phyloP scores from a whole-genome alignment of 2,329 filamentous ascomycete species.

The Aureobasidium sp. region DNA sequence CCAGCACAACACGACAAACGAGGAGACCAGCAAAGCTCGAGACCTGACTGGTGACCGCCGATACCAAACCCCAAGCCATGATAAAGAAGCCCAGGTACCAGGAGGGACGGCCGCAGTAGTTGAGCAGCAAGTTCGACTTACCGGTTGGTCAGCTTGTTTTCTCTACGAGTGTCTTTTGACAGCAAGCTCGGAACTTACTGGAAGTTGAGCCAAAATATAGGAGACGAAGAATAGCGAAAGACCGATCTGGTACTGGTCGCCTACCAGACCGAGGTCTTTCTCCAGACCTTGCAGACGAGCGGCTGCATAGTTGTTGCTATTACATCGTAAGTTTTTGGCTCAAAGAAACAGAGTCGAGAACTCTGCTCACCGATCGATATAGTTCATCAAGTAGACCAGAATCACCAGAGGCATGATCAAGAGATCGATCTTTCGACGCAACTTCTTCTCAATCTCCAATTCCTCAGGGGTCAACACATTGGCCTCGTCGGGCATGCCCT shows the following conservation, averaged over 20 bases:
- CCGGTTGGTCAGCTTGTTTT: background rate
- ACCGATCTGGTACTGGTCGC: slow-evolving; percentile 57
- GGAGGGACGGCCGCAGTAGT: slow-evolving; percentile 36
- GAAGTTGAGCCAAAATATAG: slow-evolving; percentile 32
- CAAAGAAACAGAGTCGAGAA: background rate
- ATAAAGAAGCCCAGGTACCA: slow-evolving; percentile 34
- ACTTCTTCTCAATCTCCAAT: slow-evolving; percentile 40
- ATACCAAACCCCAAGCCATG: slow-evolving; percentile 39
- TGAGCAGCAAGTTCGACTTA: slow-evolving; percentile 35
- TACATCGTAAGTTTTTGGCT: background rate
- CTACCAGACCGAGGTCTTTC: slow-evolving; percentile 47
- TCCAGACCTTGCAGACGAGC: slow-evolving; percentile 59
- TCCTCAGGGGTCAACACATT: slow-evolving; percentile 24
- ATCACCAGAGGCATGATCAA: slow-evolving; percentile 63
- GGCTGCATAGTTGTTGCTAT: slow-evolving; percentile 53
- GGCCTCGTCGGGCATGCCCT: background rate
- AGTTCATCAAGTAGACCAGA: slow-evolving; percentile 68
- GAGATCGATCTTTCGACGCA: slow-evolving; percentile 63
- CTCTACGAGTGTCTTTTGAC: background rate
- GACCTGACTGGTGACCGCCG: slow-evolving; percentile 36
- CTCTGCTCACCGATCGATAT: slow-evolving; percentile 40
- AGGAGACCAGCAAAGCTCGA: slow-evolving; percentile 35
- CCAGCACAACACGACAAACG: slow-evolving; percentile 39
- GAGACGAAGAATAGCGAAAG: slow-evolving; percentile 11
- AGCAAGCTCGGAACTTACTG: slow-evolving; percentile 16